A percentile compares a stretch with the other conserved stretches of the same genome.
Evolutionary conservation across 1,284 basidiomycete genomes (phyloP).

Genomic region (Malassezia sympodialis): DNA sequence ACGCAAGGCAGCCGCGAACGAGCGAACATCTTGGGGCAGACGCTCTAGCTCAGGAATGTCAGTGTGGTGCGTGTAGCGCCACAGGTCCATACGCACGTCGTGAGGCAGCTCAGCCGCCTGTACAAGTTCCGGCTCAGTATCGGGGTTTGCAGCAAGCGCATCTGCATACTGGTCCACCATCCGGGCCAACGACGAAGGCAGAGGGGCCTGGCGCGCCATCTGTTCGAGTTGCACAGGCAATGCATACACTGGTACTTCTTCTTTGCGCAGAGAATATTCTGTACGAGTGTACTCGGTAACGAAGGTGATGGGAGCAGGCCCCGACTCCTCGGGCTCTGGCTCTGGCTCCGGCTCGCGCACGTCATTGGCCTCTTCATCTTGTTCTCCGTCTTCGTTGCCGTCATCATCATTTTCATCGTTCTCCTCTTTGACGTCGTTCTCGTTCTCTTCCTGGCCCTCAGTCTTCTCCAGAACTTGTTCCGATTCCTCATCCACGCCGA

Average conservation of each 20-base stretch:
- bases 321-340: constrained; percentile 4
- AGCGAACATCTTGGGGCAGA: constrained; percentile 12
- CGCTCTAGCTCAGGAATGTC: not conserved
- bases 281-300: constrained; percentile 19
- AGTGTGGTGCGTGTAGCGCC: constrained; percentile 14
- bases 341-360: not conserved
- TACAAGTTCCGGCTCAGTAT: not conserved
- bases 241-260: constrained; percentile 11
- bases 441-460: not conserved
- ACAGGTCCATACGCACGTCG: constrained; percentile 9
- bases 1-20: constrained; percentile 15
- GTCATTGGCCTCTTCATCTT: not conserved
- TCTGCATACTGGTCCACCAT: not conserved
- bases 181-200: not conserved
- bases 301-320: constrained; percentile 2
- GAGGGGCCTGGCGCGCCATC: not conserved
- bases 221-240: not conserved
- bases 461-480: not conserved
- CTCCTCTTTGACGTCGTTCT: not conserved
- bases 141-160: not conserved
- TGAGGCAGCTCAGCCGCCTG: constrained; percentile 8
- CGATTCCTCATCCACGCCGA: not conserved
- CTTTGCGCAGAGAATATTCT: constrained; percentile 16
- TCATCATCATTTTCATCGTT: not conserved
- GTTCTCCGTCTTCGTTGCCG: not conserved